A percentile compares a stretch with the other conserved stretches of the same genome.
phyloP scores from a whole-genome alignment of 1,284 basidiomycete species.

The Cutaneotrichosporon cutaneum region DNA sequence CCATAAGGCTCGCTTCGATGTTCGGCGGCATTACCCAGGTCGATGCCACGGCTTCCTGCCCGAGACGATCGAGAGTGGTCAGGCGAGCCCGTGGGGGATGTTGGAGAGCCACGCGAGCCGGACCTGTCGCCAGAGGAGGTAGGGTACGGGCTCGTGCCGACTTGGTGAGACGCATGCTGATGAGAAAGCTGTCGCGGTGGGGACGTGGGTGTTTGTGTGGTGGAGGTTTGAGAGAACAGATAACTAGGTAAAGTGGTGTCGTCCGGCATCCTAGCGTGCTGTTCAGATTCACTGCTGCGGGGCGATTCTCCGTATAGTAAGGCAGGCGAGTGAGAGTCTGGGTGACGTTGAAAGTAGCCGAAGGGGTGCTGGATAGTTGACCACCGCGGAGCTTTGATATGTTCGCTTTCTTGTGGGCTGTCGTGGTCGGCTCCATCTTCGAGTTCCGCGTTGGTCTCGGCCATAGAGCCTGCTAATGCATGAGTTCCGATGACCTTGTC shows the following conservation, averaged over 20 bases:
- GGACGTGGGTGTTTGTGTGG: not conserved
- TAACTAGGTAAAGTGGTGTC: not conserved
- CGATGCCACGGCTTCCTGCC: not conserved
- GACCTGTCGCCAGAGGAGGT: not conserved
- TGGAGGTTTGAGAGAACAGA: not conserved
- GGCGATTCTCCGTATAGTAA: not conserved
- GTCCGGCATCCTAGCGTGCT: not conserved
- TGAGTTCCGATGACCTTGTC: not conserved
- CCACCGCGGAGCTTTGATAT: not conserved
- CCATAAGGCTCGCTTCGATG: not conserved
- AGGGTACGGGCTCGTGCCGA: not conserved
- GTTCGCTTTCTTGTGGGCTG: not conserved
- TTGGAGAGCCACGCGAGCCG: not conserved
- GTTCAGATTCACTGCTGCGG: not conserved
- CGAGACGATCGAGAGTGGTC: slow-evolving; percentile 2
- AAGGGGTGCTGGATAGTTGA: not conserved
- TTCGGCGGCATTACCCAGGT: not conserved
- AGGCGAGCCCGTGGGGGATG: not conserved
- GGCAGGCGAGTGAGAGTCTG: not conserved
- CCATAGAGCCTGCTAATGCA: not conserved
- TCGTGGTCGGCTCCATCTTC: not conserved
- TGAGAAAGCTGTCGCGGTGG: not conserved
- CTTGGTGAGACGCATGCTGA: not conserved
- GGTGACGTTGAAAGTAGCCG: not conserved
- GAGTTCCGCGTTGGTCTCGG: not conserved